Conservation (phyloP, 2,329 filamentous ascomycete genomes). For the Beauveria rudraprayagi region DNA sequence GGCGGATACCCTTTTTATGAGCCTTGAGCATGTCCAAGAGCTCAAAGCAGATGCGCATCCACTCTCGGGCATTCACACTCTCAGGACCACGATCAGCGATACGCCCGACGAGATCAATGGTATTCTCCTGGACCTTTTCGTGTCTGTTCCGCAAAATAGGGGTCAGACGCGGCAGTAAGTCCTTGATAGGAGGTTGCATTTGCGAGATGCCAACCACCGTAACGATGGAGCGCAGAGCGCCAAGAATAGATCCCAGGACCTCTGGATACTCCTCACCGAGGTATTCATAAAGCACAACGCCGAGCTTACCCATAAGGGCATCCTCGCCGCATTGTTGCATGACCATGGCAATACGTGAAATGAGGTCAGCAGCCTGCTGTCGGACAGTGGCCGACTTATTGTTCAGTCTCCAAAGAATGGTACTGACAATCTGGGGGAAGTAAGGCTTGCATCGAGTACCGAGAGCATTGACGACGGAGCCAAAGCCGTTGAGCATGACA, state of each 20-base stretch:
- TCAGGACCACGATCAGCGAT: constrained; percentile 96
- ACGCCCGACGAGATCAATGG: constrained; percentile 93
- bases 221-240: constrained; percentile 89
- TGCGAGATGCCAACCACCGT: constrained; percentile 96
- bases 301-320: constrained; percentile 88
- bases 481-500: constrained; percentile 94
- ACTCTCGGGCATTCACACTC: constrained; percentile 92
- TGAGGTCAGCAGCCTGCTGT: constrained; percentile 92
- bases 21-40: constrained; percentile 98
- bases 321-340: constrained; percentile 99
- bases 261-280: constrained; percentile 98
- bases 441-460: constrained; percentile 93
- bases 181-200: constrained; percentile 97
- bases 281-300: constrained; percentile 93
- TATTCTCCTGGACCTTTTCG: constrained; percentile 99
- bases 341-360: constrained; percentile 94
- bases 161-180: constrained; percentile 86
- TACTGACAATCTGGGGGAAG: constrained; percentile 91
- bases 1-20: constrained; percentile 97
- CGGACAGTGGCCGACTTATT: constrained; percentile 96
- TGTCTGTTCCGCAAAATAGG: constrained; percentile 98
- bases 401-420: constrained; percentile 92
- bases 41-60: constrained; percentile 99
- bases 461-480: constrained; percentile 91
- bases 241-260: constrained; percentile 91